phyloP scores from a whole-genome alignment of 257 asterid species.

The Solanum ossicruentum region DNA sequence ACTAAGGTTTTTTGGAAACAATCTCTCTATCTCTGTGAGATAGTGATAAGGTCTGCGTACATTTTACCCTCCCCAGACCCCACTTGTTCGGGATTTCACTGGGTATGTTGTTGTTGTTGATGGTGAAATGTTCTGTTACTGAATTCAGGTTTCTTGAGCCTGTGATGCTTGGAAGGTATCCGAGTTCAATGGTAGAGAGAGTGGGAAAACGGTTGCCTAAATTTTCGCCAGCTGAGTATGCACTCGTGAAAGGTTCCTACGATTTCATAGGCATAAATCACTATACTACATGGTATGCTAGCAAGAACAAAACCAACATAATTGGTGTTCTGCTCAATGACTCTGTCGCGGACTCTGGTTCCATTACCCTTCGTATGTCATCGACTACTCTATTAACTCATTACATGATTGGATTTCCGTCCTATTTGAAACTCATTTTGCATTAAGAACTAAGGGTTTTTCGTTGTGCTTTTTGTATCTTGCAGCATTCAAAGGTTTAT shows the following conservation, averaged over 20 bases:
- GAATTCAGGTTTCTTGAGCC: conserved; percentile 6
- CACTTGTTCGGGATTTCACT: too few species aligned
- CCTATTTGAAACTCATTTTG: not conserved
- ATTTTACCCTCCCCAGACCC: too few species aligned
- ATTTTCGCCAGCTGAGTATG: not conserved
- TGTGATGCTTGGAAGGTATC: not conserved
- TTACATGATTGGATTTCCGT: not conserved
- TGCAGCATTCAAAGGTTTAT: conserved; percentile 27
- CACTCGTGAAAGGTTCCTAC: conserved; percentile 1
- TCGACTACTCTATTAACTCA: not conserved
- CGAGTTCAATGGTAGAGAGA: not conserved
- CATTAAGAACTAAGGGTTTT: not conserved
- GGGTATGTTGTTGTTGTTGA: not conserved
- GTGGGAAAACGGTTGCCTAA: conserved; percentile 1
- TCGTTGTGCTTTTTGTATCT: not conserved
- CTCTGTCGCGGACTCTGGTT: conserved; percentile 49
- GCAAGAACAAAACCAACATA: conserved; percentile 20
- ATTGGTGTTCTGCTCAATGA: conserved; percentile 46
- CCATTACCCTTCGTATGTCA: conserved; percentile 47
- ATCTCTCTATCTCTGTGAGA: too few species aligned
- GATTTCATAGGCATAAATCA: conserved; percentile 10
- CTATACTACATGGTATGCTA: conserved; percentile 6
- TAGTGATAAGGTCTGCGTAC: too few species aligned
- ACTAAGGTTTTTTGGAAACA: too few species aligned
- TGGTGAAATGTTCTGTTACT: not conserved